These are phyloP conservation scores for Carpinus viminea DNA, from an alignment of 306 rosid genomes.

Conservation along the genomic window DNA sequence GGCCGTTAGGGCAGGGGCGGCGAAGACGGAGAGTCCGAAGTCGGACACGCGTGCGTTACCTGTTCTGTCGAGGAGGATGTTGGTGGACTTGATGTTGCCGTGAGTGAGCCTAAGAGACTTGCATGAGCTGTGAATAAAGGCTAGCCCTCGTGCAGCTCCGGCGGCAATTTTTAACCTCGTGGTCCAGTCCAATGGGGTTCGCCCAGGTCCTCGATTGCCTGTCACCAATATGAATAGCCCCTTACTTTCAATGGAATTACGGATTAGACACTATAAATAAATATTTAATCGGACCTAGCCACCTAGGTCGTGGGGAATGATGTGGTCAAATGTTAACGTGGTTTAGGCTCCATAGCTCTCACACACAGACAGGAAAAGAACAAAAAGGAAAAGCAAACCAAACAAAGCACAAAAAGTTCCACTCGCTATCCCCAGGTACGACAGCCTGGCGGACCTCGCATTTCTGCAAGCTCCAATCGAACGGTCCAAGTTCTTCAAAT, in stretches of 20 bases:
- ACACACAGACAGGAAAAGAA: no score
- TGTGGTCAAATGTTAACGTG: no score
- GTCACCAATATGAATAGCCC: constrained; percentile 4
- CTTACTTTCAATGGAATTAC: constrained; percentile 22
- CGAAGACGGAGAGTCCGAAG: constrained; percentile 66
- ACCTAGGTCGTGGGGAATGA: neutral
- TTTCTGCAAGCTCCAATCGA: neutral
- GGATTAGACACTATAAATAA: constrained; percentile 2
- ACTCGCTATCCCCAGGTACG: neutral
- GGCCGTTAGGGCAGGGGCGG: constrained; percentile 26
- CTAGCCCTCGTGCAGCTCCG: constrained; percentile 73
- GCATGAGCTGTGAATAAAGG: constrained; percentile 74
- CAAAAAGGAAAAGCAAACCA: no score
- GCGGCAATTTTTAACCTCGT: constrained; percentile 78
- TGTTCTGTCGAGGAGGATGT: constrained; percentile 59
- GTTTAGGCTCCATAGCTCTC: no score
- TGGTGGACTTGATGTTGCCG: constrained; percentile 87
- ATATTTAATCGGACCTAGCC: neutral
- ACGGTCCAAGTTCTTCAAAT: constrained; percentile 24
- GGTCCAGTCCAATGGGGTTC: constrained; percentile 91
- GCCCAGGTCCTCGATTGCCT: constrained; percentile 94
- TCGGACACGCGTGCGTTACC: constrained; percentile 70
- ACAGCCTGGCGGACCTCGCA: neutral
- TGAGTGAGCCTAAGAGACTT: constrained; percentile 59
- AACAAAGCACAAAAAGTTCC: no score